Evolutionary conservation across 1,139 yeast species (phyloP).

Genomic region (Sugiyamaella paludigena): DNA sequence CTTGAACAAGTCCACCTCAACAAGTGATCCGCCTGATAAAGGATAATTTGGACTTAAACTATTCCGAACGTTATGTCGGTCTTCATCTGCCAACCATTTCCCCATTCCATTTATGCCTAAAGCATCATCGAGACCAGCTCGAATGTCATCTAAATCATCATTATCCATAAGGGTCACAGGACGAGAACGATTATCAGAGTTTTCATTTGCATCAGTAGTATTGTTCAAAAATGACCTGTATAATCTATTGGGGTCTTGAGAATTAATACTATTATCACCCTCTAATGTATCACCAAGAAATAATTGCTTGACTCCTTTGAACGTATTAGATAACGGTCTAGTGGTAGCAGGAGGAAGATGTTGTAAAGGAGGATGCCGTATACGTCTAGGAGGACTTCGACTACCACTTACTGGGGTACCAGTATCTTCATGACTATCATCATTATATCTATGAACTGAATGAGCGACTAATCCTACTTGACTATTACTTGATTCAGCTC

Average conservation of each 20-base stretch:
- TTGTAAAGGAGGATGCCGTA: too few species aligned
- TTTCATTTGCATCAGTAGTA: not conserved
- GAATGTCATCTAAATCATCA: conserved; percentile 21
- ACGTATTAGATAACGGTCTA: conserved; percentile 9
- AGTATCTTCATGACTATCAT: too few species aligned
- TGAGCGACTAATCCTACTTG: too few species aligned
- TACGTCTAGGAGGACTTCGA: too few species aligned
- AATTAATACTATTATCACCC: too few species aligned
- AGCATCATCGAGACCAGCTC: conserved; percentile 29
- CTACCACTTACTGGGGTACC: too few species aligned
- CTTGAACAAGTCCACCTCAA: not conserved
- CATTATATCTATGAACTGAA: too few species aligned
- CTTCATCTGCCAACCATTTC: conserved; percentile 23
- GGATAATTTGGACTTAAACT: not conserved
- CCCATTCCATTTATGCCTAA: conserved; percentile 29
- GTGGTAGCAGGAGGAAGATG: too few species aligned
- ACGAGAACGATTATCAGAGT: not conserved
- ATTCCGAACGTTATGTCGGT: not conserved
- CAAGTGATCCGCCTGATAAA: not conserved
- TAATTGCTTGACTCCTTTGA: conserved; percentile 8
- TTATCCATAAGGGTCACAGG: conserved; percentile 1
- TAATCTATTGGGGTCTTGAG: not conserved
- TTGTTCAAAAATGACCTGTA: not conserved
- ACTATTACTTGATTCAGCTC: too few species aligned
- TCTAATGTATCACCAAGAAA: conserved; percentile 3